Conservation (phyloP, 2,329 filamentous ascomycete genomes). For the Fusarium graminum region DNA sequence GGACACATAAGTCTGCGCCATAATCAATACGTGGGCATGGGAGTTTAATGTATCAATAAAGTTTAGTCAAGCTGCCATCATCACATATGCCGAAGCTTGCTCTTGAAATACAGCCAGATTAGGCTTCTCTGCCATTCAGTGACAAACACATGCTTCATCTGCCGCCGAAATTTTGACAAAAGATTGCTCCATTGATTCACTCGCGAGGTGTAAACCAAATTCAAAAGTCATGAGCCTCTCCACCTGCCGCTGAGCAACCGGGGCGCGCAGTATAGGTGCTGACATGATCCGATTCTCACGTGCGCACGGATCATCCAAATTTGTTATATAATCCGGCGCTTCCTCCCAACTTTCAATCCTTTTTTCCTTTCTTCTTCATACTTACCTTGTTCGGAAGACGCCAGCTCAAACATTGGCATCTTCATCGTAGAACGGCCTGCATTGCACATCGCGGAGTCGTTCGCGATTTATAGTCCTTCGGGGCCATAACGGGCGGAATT, state of each 20-base stretch:
- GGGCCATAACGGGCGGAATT: constrained; percentile 67
- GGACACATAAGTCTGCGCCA: constrained; percentile 12
- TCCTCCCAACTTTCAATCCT: constrained; percentile 24
- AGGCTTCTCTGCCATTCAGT: no score
- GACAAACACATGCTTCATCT: not conserved
- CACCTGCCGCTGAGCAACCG: constrained; percentile 9
- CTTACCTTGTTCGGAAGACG: constrained; percentile 64
- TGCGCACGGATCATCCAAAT: constrained; percentile 11
- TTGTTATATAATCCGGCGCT: constrained; percentile 50
- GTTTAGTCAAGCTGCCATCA: not conserved
- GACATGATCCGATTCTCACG: not conserved
- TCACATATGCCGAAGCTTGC: not conserved
- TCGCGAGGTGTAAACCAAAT: constrained; percentile 13
- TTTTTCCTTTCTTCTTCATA: constrained; percentile 62
- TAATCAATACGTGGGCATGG: not conserved
- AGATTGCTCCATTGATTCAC: constrained; percentile 6
- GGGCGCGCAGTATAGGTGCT: not conserved
- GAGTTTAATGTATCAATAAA: constrained; percentile 15
- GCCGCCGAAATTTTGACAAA: constrained; percentile 9
- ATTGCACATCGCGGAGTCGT: constrained; percentile 68
- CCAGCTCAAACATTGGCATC: constrained; percentile 61
- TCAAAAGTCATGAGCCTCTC: constrained; percentile 23
- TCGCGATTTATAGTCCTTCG: constrained; percentile 66
- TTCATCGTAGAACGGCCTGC: constrained; percentile 63
- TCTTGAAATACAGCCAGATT: not conserved